These are phyloP conservation scores for Jatropha curcas DNA, from an alignment of 345 rosid species.

Conservation along the genomic window DNA sequence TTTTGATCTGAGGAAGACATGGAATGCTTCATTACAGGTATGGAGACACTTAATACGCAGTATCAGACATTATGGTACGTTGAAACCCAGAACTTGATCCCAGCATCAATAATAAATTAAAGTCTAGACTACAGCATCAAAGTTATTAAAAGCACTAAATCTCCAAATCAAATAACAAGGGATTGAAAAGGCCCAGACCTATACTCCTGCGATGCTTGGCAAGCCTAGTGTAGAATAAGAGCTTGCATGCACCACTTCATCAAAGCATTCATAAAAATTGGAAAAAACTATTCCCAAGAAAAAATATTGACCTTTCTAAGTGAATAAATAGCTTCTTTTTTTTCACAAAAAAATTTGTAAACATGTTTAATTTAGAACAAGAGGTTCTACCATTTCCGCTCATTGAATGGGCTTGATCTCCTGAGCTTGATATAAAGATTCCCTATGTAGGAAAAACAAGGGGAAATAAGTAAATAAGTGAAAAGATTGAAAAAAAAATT, in stretches of 20 bases:
- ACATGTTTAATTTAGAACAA: background rate
- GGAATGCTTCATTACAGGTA: background rate
- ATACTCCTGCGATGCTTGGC: background rate
- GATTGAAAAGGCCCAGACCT: no score
- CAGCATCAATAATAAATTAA: background rate
- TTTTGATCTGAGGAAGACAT: background rate
- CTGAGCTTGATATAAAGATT: conserved; percentile 90
- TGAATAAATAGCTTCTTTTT: background rate
- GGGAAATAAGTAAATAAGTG: background rate
- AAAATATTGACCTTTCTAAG: no score
- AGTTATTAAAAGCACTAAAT: background rate
- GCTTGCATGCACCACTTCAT: background rate
- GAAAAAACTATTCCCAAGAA: background rate
- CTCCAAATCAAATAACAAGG: no score
- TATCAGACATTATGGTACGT: background rate
- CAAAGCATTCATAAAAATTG: background rate
- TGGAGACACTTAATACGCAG: background rate
- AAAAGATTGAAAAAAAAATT: background rate
- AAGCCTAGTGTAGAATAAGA: background rate
- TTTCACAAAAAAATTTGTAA: background rate
- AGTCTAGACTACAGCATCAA: background rate
- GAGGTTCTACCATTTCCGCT: conserved; percentile 83
- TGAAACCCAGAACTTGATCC: background rate
- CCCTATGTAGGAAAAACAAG: conserved; percentile 57
- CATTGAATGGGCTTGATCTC: conserved; percentile 88